These are phyloP conservation scores for Fusarium albosuccineum DNA, from an alignment of 2,329 filamentous ascomycete species.

Conservation along the genomic window DNA sequence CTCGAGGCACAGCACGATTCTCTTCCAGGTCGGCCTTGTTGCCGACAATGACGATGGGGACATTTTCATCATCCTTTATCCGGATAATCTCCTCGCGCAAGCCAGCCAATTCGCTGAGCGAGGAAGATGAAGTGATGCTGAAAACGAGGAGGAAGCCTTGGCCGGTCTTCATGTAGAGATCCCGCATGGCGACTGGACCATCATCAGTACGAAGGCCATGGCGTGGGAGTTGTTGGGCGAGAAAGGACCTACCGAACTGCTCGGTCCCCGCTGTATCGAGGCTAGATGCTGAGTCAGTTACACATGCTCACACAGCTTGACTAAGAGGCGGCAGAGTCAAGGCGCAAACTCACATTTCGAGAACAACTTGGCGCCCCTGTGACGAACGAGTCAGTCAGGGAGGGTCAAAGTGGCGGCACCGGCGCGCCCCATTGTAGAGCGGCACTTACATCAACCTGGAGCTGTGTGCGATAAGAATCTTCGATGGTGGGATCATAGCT, in stretches of 20 bases:
- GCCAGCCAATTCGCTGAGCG: slow-evolving; percentile 83
- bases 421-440: slow-evolving; percentile 5
- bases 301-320: slow-evolving; percentile 31
- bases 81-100: slow-evolving; percentile 90
- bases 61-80: slow-evolving; percentile 88
- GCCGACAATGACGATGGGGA: slow-evolving; percentile 90
- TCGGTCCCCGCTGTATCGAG: slow-evolving; percentile 93
- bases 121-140: slow-evolving; percentile 87
- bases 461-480: slow-evolving; percentile 80
- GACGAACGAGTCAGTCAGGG: slow-evolving; percentile 49
- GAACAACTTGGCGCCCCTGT: slow-evolving; percentile 86
- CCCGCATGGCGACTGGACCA: slow-evolving; percentile 72
- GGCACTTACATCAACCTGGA: slow-evolving; percentile 83
- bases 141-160: slow-evolving; percentile 94
- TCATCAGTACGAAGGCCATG: slow-evolving; percentile 39
- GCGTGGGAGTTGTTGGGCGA: slow-evolving; percentile 30
- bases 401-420: slow-evolving; percentile 20
- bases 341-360: slow-evolving; percentile 79
- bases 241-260: slow-evolving; percentile 80
- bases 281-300: slow-evolving; percentile 57
- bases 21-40: slow-evolving; percentile 94
- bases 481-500: slow-evolving; percentile 85
- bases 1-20: slow-evolving; percentile 81
- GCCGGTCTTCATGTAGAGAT: slow-evolving; percentile 93
- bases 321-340: slow-evolving; percentile 11